Evolutionary conservation across 495 filamentous ascomycete species (phyloP).

Genomic region (Trichoderma orchidacearum): DNA sequence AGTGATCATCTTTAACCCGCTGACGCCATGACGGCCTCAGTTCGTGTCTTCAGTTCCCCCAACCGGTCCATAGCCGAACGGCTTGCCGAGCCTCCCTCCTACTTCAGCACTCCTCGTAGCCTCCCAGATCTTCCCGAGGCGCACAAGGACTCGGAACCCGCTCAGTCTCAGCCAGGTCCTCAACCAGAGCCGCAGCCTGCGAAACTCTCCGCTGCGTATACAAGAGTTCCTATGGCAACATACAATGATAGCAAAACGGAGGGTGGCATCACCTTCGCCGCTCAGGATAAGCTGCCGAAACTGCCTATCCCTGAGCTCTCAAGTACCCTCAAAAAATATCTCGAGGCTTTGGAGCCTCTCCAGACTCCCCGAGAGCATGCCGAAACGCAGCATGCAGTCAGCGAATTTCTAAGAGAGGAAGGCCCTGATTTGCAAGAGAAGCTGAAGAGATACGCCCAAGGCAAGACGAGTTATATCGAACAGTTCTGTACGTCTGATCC

Average conservation of each 20-base stretch:
- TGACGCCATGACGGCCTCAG: conserved; percentile 39
- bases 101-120: conserved; percentile 14
- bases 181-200: not conserved
- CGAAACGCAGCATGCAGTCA: conserved; percentile 66
- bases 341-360: conserved; percentile 66
- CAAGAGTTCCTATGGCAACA: conserved; percentile 15
- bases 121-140: conserved; percentile 14
- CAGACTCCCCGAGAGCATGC: conserved; percentile 71
- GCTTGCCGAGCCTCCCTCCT: conserved; percentile 26
- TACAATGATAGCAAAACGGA: conserved; percentile 27
- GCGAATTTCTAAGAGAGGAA: conserved; percentile 75
- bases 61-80: conserved; percentile 59
- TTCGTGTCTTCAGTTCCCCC: conserved; percentile 52
- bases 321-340: conserved; percentile 63
- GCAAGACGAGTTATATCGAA: conserved; percentile 92
- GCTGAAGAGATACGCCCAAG: conserved; percentile 84
- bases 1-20: conserved; percentile 17
- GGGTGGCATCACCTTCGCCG: conserved; percentile 71
- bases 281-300: conserved; percentile 80
- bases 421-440: conserved; percentile 78
- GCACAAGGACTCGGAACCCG: conserved; percentile 11
- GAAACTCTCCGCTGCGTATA: conserved; percentile 4
- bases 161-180: not conserved
- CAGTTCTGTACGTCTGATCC: conserved; percentile 72
- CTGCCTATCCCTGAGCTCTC: conserved; percentile 91